Percentiles rank a stretch among this genome's conserved stretches.
Evolutionary conservation across 768 basidiomycete genomes (phyloP).

Genomic region (Favolaschia claudopus): DNA sequence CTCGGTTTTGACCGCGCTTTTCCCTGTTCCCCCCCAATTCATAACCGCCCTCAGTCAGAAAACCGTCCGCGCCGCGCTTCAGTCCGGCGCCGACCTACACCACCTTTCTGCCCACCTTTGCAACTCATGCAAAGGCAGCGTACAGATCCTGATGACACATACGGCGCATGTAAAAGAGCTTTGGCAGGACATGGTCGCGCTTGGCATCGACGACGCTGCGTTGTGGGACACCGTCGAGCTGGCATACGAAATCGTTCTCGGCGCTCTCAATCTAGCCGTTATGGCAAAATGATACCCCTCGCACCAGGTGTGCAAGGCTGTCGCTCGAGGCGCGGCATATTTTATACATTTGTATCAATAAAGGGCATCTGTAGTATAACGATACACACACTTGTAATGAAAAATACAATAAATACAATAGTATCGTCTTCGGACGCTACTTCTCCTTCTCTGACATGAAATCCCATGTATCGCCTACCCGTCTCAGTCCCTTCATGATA

Average conservation of each 20-base stretch:
- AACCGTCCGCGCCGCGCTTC: conserved; percentile 50
- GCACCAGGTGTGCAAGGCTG: too few species aligned
- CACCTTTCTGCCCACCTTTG: conserved; percentile 62
- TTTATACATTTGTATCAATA: conserved; percentile 9
- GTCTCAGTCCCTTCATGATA: conserved; percentile 18
- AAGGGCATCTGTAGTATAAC: conserved; percentile 2
- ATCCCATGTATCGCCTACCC: conserved; percentile 21
- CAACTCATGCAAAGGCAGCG: conserved; percentile 51
- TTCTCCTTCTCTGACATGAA: conserved; percentile 2
- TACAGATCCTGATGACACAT: conserved; percentile 56
- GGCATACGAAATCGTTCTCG: conserved; percentile 80
- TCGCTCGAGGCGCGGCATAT: conserved; percentile 17
- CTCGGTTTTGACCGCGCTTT: conserved; percentile 64
- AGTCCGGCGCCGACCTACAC: conserved; percentile 61
- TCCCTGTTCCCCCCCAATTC: conserved; percentile 63
- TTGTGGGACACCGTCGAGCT: conserved; percentile 82
- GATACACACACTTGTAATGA: conserved; percentile 11
- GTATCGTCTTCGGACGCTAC: neutral
- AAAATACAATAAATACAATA: conserved; percentile 2
- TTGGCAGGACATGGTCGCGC: conserved; percentile 80
- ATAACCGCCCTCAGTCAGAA: conserved; percentile 52
- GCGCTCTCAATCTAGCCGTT: conserved; percentile 57
- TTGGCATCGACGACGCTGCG: conserved; percentile 75
- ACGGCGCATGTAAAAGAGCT: conserved; percentile 79
- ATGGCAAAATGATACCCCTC: conserved; percentile 11